Conservation (phyloP, 2,329 filamentous ascomycete genomes). For the Chaetomium sp. region DNA sequence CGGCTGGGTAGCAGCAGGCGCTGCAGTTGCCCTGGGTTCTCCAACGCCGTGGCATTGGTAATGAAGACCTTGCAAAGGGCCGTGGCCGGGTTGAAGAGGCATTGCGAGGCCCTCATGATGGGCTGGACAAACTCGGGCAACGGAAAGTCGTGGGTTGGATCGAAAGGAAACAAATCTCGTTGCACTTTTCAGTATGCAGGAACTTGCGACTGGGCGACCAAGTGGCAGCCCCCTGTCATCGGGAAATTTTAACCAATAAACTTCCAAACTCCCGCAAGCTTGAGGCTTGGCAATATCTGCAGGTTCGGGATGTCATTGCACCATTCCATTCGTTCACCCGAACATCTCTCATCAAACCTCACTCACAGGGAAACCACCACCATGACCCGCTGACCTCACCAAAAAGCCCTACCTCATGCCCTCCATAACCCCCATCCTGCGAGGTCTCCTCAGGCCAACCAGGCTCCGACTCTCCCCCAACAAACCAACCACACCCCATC, state of each 20-base stretch:
- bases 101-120: conserved; percentile 46
- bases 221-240: conserved; percentile 5
- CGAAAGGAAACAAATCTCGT: background rate
- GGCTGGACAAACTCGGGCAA: background rate
- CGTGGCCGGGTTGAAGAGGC: conserved; percentile 48
- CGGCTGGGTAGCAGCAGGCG: conserved; percentile 28
- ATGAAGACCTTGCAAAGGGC: conserved; percentile 54
- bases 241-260: conserved; percentile 25
- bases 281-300: conserved; percentile 13
- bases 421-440: conserved; percentile 14
- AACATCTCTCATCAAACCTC: background rate
- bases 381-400: conserved; percentile 6
- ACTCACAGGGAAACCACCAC: conserved; percentile 1
- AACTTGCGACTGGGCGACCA: background rate
- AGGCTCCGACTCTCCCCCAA: conserved; percentile 8
- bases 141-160: background rate
- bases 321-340: background rate
- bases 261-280: background rate
- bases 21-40: conserved; percentile 32
- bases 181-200: conserved; percentile 5
- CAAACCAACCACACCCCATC: conserved; percentile 1
- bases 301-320: conserved; percentile 3
- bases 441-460: conserved; percentile 17
- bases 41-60: conserved; percentile 39
- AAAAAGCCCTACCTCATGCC: background rate